Conservation (phyloP, 257 asterid species). For the Ilex asprella region DNA sequence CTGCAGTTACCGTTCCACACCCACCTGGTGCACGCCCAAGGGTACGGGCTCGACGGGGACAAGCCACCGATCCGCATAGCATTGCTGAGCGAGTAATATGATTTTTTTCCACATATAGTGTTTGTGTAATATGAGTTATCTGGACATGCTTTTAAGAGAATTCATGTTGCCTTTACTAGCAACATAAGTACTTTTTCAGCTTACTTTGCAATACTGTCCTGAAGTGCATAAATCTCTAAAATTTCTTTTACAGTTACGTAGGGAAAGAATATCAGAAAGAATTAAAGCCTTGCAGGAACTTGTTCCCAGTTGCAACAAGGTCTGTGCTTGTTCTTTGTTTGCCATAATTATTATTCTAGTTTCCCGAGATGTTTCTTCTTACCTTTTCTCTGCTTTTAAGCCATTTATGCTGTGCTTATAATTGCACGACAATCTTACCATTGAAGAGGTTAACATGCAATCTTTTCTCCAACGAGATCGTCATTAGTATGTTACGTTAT, state of each 20-base stretch:
- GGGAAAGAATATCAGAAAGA: slow-evolving; percentile 86
- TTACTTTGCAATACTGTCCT: not conserved
- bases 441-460: too few species aligned
- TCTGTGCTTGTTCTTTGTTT: slow-evolving; percentile 19
- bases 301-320: slow-evolving; percentile 94
- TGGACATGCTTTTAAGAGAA: slow-evolving; percentile 3
- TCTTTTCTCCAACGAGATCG: too few species aligned
- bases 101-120: not conserved
- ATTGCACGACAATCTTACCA: too few species aligned
- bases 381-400: not conserved
- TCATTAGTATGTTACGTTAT: too few species aligned
- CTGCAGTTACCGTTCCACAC: slow-evolving; percentile 56
- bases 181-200: not conserved
- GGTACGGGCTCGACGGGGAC: slow-evolving; percentile 60
- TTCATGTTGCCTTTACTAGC: too few species aligned
- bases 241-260: slow-evolving; percentile 52
- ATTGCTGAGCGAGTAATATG: slow-evolving; percentile 76
- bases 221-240: slow-evolving; percentile 1
- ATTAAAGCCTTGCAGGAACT: slow-evolving; percentile 90
- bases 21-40: slow-evolving; percentile 76
- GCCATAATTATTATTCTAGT: slow-evolving; percentile 1
- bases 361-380: not conserved
- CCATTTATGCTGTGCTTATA: not conserved
- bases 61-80: slow-evolving; percentile 45
- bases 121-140: not conserved